Percentiles rank a stretch among this genome's conserved stretches.
phyloP scores from a whole-genome alignment of 192 early-diverging fungal genomes.

The Dimargaris xerosporica region DNA sequence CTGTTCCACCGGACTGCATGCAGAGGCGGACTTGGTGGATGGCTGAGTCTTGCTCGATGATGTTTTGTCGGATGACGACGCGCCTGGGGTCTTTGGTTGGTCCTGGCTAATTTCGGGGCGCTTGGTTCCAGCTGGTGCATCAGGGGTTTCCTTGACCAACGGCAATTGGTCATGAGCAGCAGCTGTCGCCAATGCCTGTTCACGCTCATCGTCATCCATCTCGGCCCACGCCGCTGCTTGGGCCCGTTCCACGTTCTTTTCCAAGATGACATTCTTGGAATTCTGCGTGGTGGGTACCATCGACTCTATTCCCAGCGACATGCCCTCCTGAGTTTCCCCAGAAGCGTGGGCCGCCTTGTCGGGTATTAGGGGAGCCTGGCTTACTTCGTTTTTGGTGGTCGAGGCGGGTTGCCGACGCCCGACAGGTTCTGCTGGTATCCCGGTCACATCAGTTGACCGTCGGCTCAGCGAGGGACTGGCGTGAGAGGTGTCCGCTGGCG shows the following conservation, averaged over 20 bases:
- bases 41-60: background rate
- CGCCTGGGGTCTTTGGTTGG: too few relatives aligned
- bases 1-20: too few relatives aligned
- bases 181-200: background rate
- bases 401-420: too few relatives aligned
- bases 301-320: background rate
- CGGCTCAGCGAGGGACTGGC: background rate
- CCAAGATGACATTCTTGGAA: conserved; percentile 17
- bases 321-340: background rate
- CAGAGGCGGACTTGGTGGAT: background rate
- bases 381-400: background rate
- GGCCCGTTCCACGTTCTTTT: conserved; percentile 10
- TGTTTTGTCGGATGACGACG: background rate
- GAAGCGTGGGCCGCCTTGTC: conserved; percentile 14
- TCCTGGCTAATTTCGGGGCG: background rate
- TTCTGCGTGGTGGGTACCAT: background rate
- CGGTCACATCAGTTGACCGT: background rate
- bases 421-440: too few relatives aligned
- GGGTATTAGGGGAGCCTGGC: background rate
- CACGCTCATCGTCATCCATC: background rate
- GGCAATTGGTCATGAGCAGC: background rate
- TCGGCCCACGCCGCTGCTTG: conserved; percentile 4
- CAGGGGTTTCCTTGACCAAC: background rate
- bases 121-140: background rate
- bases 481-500: background rate